Evolutionary conservation across 2,329 filamentous ascomycete species (phyloP), one percentile per base, ranked within the genome.

Genomic region (Diplodia corticola): DNA sequence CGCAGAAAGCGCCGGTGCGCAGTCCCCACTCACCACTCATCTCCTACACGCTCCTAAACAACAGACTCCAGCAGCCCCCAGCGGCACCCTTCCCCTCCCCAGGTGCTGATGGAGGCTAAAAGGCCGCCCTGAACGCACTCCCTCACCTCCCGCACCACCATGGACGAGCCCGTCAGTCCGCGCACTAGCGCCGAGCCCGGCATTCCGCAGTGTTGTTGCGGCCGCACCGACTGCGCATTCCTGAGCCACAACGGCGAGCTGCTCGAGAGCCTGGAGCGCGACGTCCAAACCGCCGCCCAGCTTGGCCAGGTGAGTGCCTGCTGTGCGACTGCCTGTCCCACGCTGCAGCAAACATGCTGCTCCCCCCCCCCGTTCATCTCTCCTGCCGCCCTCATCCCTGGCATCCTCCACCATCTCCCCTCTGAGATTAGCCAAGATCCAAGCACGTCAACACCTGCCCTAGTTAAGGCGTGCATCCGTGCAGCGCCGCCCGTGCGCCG

Each of bases 201-300:
- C 74, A 76, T 77, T 76, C 74, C 74, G 50, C 71, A 72, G 55
- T 98, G 95, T 83, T 99, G 94, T 81, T 99, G 94, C 81, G 93
- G 93, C 66, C 88, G 88, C 70, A 76, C 83, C 69, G 88, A 92
- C 73, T 98, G 94, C 79, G 85, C 88, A 71, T 92, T 91, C 76
- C 84, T 97, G 69, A 88, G 87, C 77, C 89, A 93, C 80, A 97
- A 94, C 79, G 89, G 88, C 77, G 84, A 85, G 84, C 92, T 69
- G 64, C 84, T 98, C 54, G 89, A 92, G 71, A 89, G 87, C 68
- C 85, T 98, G 70, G 94, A 98, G 80, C 90, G 89, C 72, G 92
- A 97, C 80, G 91, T 97, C 64, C 88, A 89, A 72, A 92, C 88
- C 63, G 95, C 95, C 48, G 95, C 93, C 57, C 86, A 90, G 76